Percentiles rank a stretch among this genome's conserved stretches.
These are phyloP conservation scores for Linum lewisii DNA, from an alignment of 345 rosid genomes.

Conservation along the genomic window DNA sequence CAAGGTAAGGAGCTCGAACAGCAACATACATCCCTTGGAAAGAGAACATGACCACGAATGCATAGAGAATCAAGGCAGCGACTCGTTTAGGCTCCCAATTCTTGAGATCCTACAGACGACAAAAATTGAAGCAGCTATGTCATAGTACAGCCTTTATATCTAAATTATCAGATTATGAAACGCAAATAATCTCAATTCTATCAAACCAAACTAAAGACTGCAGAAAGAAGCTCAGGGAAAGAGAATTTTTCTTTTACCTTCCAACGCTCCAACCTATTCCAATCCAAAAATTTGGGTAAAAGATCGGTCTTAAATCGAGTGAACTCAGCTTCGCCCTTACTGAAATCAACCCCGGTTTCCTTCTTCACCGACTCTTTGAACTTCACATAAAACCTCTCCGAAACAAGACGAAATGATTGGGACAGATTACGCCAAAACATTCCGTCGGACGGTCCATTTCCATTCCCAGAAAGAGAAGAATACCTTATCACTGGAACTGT, in stretches of 20 bases:
- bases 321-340: constrained; percentile 34
- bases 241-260: constrained; percentile 35
- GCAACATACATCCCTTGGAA: constrained; percentile 54
- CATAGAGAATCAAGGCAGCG: constrained; percentile 50
- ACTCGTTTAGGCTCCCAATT: constrained; percentile 66
- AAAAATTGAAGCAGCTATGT: constrained; percentile 15
- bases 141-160: neutral
- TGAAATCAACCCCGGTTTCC: constrained; percentile 59
- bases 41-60: constrained; percentile 42
- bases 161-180: neutral
- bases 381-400: constrained; percentile 44
- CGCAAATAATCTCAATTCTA: neutral
- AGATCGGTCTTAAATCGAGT: constrained; percentile 42
- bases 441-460: constrained; percentile 32
- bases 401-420: constrained; percentile 39
- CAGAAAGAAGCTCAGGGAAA: neutral
- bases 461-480: constrained; percentile 32
- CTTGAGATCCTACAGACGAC: constrained; percentile 54
- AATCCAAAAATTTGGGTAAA: constrained; percentile 45
- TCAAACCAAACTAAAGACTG: neutral
- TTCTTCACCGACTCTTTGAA: constrained; percentile 49
- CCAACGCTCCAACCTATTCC: constrained; percentile 86
- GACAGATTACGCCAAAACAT: constrained; percentile 49
- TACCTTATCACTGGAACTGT: constrained; percentile 24
- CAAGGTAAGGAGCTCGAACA: constrained; percentile 51